Evolutionary conservation across 164 flowering plant genomes (phyloP), one percentile per base, ranked within the genome.

Genomic region (Protea cynaroides): DNA sequence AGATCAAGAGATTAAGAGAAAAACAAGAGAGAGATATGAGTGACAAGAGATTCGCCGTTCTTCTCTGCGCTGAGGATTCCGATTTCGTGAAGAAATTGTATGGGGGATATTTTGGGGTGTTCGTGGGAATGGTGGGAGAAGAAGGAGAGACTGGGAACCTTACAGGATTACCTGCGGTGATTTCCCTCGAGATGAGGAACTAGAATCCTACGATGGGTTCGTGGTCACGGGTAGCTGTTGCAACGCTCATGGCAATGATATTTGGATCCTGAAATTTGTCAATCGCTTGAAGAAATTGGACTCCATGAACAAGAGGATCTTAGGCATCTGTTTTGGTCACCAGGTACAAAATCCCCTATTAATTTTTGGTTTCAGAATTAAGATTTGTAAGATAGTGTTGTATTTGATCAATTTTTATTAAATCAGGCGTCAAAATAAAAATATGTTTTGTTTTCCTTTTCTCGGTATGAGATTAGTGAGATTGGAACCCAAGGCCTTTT

Each of bases 201-300:
- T 93, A 50, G 81, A 38, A 0, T 15, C 1, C 1, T 86, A 76
- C 55, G 92, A 88, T 49, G 97, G 98, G 0, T 93, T 88, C 52
- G 97, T 93, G 0, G 78, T 93, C 72, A 83, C 88, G 8, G 98
- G 98, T 0, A 93, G 98, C 75, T 84, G 89, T 69, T 75, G 50
- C 62, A 97, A 90, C 66, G 97, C 98, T 17, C 83, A 88, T 69
- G 86, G 86, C 4, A 75, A 88, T 59, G 90, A 87, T 58, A 40
- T n/a, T 8, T 93, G 98, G 96, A 83, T 93, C 79, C 72, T 76
- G 25, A 72, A 69, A 65, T 79, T 93, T 17, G 8, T 87, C 53
- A 34, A 38, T 14, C 69, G 89, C 18, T 58, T 89, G 55, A 74
- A 74, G 75, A 82, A 72, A n/a, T 67, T 92, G 67, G 82, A 80